These are phyloP conservation scores for Trichosporon coremiiforme DNA, from an alignment of 1,284 basidiomycete genomes.

Conservation along the genomic window DNA sequence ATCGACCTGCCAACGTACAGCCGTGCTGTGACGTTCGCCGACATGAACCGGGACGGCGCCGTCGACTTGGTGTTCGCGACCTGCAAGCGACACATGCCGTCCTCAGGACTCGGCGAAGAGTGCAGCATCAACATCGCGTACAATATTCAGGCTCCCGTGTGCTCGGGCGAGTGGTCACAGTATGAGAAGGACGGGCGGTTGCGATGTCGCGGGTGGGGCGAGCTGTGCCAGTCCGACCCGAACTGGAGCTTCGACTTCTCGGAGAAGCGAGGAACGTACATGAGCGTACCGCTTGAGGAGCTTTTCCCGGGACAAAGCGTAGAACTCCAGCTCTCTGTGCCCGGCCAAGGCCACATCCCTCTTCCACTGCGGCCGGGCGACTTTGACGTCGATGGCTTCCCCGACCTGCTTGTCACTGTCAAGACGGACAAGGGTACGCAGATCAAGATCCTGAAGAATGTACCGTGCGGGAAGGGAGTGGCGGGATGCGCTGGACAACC, in stretches of 20 bases:
- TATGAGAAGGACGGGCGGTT: constrained; percentile 31
- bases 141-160: constrained; percentile 87
- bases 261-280: constrained; percentile 64
- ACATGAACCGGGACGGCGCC: constrained; percentile 94
- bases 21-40: constrained; percentile 83
- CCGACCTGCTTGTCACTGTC: constrained; percentile 79
- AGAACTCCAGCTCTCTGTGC: constrained; percentile 66
- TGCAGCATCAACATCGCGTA: constrained; percentile 91
- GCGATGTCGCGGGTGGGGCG: constrained; percentile 72
- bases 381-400: constrained; percentile 91
- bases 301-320: constrained; percentile 61
- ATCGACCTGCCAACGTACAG: constrained; percentile 74
- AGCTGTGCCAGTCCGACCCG: constrained; percentile 79
- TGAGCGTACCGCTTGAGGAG: constrained; percentile 67
- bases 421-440: constrained; percentile 28
- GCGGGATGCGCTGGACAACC: constrained; percentile 37
- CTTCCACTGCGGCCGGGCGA: constrained; percentile 83
- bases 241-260: constrained; percentile 76
- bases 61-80: constrained; percentile 92
- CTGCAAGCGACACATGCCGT: constrained; percentile 70
- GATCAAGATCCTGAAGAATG: constrained; percentile 71
- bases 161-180: constrained; percentile 55
- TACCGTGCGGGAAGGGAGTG: constrained; percentile 63
- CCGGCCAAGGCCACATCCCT: constrained; percentile 66
- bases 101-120: constrained; percentile 68